These are phyloP conservation scores for Allantophomopsis cytisporea DNA, from an alignment of 2,329 filamentous ascomycete species.

Conservation along the genomic window DNA sequence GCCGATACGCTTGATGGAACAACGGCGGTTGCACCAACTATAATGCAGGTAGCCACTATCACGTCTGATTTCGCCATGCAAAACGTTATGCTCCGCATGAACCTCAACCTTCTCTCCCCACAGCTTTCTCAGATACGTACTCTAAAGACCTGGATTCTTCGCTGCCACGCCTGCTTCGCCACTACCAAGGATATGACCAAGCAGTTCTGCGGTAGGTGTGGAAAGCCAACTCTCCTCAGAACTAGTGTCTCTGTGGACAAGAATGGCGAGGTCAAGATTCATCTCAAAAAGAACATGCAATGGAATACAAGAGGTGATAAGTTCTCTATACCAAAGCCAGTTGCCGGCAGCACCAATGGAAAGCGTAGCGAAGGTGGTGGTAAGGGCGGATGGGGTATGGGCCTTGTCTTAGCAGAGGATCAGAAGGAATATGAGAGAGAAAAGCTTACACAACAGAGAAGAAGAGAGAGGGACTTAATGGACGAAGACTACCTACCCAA, in stretches of 20 bases:
- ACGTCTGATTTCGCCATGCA: constrained; percentile 97
- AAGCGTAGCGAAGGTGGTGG: constrained; percentile 58
- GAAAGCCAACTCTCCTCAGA: constrained; percentile 73
- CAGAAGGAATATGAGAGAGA: constrained; percentile 80
- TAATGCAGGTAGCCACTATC: constrained; percentile 78
- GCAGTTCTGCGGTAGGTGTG: constrained; percentile 89
- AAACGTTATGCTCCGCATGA: constrained; percentile 89
- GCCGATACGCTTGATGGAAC: constrained; percentile 38
- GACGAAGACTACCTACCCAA: constrained; percentile 85
- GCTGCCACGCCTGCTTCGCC: constrained; percentile 88
- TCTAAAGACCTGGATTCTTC: constrained; percentile 77
- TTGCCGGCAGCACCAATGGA: constrained; percentile 67
- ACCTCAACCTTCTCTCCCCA: constrained; percentile 76
- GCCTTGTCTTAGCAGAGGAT: constrained; percentile 80
- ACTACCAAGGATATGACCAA: constrained; percentile 71
- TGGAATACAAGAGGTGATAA: constrained; percentile 90
- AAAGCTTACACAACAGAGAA: constrained; percentile 47
- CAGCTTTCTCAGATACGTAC: constrained; percentile 68
- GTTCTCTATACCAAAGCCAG: constrained; percentile 85
- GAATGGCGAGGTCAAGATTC: constrained; percentile 68
- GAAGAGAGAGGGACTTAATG: constrained; percentile 73
- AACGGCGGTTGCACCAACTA: constrained; percentile 37
- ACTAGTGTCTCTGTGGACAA: constrained; percentile 76
- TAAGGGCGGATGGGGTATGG: constrained; percentile 74
- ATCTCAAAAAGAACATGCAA: constrained; percentile 90